Percentiles rank a stretch among this genome's conserved stretches.
Conservation (phyloP, 768 basidiomycete genomes). For the Tricholoma saponaceum region DNA sequence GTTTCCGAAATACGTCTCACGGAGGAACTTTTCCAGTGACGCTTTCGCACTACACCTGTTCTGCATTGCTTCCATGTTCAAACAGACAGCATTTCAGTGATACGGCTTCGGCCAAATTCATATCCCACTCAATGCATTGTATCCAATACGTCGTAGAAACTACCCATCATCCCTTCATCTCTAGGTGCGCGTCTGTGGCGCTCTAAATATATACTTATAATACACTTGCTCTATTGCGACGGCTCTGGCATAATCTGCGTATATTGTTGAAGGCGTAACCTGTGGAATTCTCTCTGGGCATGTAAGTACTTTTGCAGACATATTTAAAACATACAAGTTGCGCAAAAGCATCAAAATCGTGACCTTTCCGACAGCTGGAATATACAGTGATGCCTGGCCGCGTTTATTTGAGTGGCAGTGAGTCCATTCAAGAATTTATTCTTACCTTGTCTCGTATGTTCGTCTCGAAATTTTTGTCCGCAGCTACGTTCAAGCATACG, state of each 20-base stretch:
- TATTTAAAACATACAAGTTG: constrained; percentile 65
- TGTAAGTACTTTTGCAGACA: neutral
- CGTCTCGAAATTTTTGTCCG: constrained; percentile 95
- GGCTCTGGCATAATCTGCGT: constrained; percentile 25
- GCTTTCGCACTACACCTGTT: neutral
- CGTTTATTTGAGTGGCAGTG: neutral
- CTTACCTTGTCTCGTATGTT: constrained; percentile 88
- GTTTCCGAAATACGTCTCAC: constrained; percentile 34
- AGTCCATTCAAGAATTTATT: neutral
- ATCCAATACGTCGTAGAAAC: constrained; percentile 26
- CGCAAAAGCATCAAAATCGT: constrained; percentile 97
- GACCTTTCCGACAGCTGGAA: constrained; percentile 96
- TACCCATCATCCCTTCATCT: constrained; percentile 18
- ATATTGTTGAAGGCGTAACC: constrained; percentile 57
- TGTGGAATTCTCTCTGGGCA: constrained; percentile 19
- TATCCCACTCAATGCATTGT: constrained; percentile 24
- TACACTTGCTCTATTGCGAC: constrained; percentile 27
- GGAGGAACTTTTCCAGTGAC: constrained; percentile 41
- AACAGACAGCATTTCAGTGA: neutral
- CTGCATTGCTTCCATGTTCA: constrained; percentile 1
- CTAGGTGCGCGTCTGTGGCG: constrained; percentile 18
- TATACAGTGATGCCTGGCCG: constrained; percentile 82
- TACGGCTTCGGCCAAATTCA: neutral
- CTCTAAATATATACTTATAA: constrained; percentile 26
- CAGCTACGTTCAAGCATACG: constrained; percentile 87